Evolutionary conservation across 768 basidiomycete species (phyloP).

Genomic region (Suillus fuscotomentosus): DNA sequence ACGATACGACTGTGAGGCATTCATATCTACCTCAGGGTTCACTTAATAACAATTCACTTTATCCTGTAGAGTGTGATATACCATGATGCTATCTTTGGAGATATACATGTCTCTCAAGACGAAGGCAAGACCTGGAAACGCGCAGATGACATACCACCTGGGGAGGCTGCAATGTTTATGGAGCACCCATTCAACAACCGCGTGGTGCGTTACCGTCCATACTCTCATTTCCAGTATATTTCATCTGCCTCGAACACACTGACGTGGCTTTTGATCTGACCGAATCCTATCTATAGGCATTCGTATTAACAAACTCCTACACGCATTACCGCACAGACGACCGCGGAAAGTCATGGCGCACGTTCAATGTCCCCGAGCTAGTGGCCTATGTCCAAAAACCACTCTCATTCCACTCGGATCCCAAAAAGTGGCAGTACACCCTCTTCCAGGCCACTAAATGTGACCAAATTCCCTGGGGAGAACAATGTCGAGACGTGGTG

Average conservation of each 20-base stretch:
- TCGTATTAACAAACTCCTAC: slow-evolving; percentile 71
- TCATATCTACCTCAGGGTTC: neutral
- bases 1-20: slow-evolving; percentile 77
- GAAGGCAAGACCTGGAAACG: slow-evolving; percentile 77
- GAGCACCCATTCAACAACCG: slow-evolving; percentile 85
- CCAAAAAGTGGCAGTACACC: slow-evolving; percentile 67
- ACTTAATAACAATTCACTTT: neutral
- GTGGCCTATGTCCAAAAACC: slow-evolving; percentile 49
- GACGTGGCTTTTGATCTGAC: slow-evolving; percentile 4
- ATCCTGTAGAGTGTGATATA: slow-evolving; percentile 63
- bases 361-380: slow-evolving; percentile 68
- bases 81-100: slow-evolving; percentile 68
- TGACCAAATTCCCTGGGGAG: slow-evolving; percentile 49
- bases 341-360: slow-evolving; percentile 83
- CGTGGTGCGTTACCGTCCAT: slow-evolving; percentile 46
- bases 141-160: slow-evolving; percentile 50
- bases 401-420: slow-evolving; percentile 85
- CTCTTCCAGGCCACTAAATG: slow-evolving; percentile 79
- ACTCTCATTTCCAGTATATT: slow-evolving; percentile 2
- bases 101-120: slow-evolving; percentile 76
- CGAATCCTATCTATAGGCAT: slow-evolving; percentile 55
- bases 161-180: slow-evolving; percentile 68
- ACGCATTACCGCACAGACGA: slow-evolving; percentile 89
- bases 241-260: neutral
- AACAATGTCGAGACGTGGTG: slow-evolving; percentile 73